Percentiles rank a stretch among this genome's conserved stretches.
Conservation (phyloP, 257 asterid genomes). For the Verbena officinalis region DNA sequence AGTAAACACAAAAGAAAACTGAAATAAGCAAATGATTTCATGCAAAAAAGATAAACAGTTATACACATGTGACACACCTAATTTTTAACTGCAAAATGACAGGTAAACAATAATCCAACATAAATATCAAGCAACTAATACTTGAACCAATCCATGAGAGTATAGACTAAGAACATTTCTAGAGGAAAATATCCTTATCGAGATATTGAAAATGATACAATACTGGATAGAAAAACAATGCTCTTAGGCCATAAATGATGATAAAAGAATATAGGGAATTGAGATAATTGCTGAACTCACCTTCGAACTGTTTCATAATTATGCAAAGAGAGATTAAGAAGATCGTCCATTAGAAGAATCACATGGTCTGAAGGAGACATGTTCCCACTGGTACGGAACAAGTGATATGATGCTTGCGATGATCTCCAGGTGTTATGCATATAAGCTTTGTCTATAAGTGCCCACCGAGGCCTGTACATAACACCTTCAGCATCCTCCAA, state of each 20-base stretch:
- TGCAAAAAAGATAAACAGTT: neutral
- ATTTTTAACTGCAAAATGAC: slow-evolving; percentile 20
- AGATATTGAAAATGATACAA: slow-evolving; percentile 12
- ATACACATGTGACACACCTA: neutral
- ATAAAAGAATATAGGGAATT: neutral
- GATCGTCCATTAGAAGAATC: slow-evolving; percentile 73
- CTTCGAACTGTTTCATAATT: slow-evolving; percentile 92
- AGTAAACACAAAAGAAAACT: neutral
- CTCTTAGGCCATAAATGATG: slow-evolving; percentile 17
- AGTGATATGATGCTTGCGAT: slow-evolving; percentile 89
- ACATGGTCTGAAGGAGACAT: slow-evolving; percentile 67
- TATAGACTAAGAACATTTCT: slow-evolving; percentile 16
- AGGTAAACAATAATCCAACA: slow-evolving; percentile 1
- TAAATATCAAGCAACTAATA: neutral
- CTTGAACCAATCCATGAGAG: slow-evolving; percentile 11
- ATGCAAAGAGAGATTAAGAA: slow-evolving; percentile 83
- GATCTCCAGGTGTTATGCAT: slow-evolving; percentile 99
- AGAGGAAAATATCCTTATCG: neutral
- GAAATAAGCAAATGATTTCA: slow-evolving; percentile 13
- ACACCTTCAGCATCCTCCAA: slow-evolving; percentile 30
- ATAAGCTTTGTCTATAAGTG: slow-evolving; percentile 84
- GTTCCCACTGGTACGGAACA: slow-evolving; percentile 61
- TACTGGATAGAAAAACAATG: no score
- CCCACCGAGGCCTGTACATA: slow-evolving; percentile 89
- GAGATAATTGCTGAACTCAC: slow-evolving; percentile 50